phyloP scores from a whole-genome alignment of 345 rosid genomes.

The Eucalyptus grandis region DNA sequence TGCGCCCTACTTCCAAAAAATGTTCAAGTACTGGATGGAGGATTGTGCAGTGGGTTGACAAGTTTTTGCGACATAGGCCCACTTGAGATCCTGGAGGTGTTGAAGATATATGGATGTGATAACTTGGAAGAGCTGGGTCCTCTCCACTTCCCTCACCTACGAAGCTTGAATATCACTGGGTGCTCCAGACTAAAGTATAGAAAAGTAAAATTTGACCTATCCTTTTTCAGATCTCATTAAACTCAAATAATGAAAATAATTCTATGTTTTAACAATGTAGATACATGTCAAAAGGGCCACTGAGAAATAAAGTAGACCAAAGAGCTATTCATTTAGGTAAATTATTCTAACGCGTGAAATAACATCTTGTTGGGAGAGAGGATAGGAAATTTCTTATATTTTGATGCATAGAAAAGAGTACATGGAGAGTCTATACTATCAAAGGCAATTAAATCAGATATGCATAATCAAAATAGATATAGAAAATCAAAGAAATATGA shows the following conservation, averaged over 20 bases:
- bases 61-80: too few species aligned
- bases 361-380: neutral
- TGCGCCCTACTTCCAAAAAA: too few species aligned
- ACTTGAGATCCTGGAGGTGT: neutral
- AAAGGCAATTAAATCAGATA: too few species aligned
- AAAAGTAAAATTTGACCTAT: neutral
- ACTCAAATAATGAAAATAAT: neutral
- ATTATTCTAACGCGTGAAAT: neutral
- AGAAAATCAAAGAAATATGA: too few species aligned
- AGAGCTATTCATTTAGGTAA: neutral
- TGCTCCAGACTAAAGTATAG: neutral
- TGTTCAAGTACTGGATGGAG: too few species aligned
- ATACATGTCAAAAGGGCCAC: neutral
- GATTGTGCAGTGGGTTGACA: too few species aligned
- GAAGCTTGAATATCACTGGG: neutral
- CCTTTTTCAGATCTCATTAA: neutral
- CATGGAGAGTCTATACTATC: accelerated
- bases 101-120: neutral
- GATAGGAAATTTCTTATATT: too few species aligned
- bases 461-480: too few species aligned
- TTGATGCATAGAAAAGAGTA: too few species aligned
- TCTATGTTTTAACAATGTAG: neutral
- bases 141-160: neutral
- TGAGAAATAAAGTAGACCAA: neutral
- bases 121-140: neutral